A percentile compares a stretch with the other conserved stretches of the same genome.
These are phyloP conservation scores for Funneliformis caledonium DNA, from an alignment of 371 early-diverging fungal species.

Conservation along the genomic window DNA sequence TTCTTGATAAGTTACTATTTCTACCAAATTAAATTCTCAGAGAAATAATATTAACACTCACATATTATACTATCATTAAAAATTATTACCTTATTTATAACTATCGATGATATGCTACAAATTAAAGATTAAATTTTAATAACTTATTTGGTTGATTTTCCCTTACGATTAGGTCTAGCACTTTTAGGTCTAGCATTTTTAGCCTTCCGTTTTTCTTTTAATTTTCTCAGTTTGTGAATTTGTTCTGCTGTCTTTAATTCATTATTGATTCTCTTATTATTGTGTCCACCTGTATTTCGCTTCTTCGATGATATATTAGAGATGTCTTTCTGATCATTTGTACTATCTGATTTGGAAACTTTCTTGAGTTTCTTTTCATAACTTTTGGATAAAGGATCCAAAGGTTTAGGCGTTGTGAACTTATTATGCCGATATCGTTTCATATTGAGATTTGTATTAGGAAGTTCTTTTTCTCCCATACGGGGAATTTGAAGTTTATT, in stretches of 20 bases:
- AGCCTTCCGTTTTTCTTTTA: conserved; percentile 75
- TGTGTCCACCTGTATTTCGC: conserved; percentile 29
- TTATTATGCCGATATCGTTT: conserved; percentile 70
- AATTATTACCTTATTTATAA: too few species aligned
- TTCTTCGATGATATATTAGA: neutral
- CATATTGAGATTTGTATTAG: conserved; percentile 48
- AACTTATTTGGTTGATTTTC: neutral
- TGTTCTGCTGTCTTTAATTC: conserved; percentile 86
- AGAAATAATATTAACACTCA: too few species aligned
- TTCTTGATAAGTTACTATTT: too few species aligned
- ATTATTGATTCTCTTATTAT: conserved; percentile 56
- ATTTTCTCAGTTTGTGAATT: conserved; percentile 83
- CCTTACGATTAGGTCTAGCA: conserved; percentile 50
- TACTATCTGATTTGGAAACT: conserved; percentile 46
- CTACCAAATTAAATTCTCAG: too few species aligned
- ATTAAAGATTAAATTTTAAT: too few species aligned
- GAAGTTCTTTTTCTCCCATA: conserved; percentile 85
- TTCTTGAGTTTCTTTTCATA: conserved; percentile 75
- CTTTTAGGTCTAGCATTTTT: conserved; percentile 51
- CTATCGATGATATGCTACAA: too few species aligned
- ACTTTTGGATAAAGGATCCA: conserved; percentile 65
- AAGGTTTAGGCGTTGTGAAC: conserved; percentile 60
- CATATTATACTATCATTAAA: too few species aligned
- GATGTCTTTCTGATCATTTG: neutral
- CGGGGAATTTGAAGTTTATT: conserved; percentile 80